Evolutionary conservation across 805 yeast genomes (phyloP).

Genomic region (Saturnispora hagleri): DNA sequence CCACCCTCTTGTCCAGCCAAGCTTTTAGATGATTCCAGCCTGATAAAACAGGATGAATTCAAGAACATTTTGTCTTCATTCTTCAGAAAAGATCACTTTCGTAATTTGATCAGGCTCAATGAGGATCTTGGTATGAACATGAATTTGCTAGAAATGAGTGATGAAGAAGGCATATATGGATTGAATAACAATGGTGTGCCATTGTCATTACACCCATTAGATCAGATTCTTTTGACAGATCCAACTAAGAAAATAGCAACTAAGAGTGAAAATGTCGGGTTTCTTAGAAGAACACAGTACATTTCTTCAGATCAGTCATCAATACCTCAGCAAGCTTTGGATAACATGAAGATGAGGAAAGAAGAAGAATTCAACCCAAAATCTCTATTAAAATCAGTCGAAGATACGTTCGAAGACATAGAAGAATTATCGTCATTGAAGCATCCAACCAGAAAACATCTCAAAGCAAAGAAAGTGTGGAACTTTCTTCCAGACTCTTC

Average conservation of each 20-base stretch:
- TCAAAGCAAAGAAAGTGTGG: conserved; percentile 72
- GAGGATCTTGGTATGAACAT: conserved; percentile 65
- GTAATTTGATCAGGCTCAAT: conserved; percentile 49
- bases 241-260: conserved; percentile 48
- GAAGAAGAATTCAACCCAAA: conserved; percentile 45
- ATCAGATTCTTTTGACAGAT: conserved; percentile 67
- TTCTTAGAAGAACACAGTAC: conserved; percentile 91
- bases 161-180: conserved; percentile 25
- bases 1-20: conserved; percentile 92
- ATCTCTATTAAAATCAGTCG: conserved; percentile 59
- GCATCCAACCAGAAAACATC: conserved; percentile 71
- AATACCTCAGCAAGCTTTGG: conserved; percentile 17
- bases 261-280: conserved; percentile 31
- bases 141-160: conserved; percentile 59
- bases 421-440: conserved; percentile 31
- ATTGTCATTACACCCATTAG: conserved; percentile 63
- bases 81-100: conserved; percentile 66
- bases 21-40: conserved; percentile 38
- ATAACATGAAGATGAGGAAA: conserved; percentile 21
- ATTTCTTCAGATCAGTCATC: conserved; percentile 48
- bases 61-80: conserved; percentile 56
- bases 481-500: conserved; percentile 83
- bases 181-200: conserved; percentile 12
- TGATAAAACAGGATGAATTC: conserved; percentile 33
- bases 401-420: conserved; percentile 59